phyloP scores from a whole-genome alignment of 2,329 filamentous ascomycete genomes.

The Fusarium albosuccineum region DNA sequence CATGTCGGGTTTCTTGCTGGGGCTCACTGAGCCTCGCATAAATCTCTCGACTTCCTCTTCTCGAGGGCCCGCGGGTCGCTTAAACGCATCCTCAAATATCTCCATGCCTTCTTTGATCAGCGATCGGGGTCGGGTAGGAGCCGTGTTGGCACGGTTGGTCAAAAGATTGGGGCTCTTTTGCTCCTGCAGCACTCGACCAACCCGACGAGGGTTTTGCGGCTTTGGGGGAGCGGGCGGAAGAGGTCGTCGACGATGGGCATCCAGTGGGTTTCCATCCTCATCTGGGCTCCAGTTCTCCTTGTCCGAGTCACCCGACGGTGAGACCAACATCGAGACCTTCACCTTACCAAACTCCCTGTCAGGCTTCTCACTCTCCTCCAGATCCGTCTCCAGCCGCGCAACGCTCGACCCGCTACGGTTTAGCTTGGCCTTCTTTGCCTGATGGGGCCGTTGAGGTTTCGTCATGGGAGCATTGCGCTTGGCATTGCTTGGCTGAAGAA shows the following conservation, averaged over 20 bases:
- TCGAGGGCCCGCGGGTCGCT: constrained; percentile 36
- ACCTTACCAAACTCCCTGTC: constrained; percentile 49
- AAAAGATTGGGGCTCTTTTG: constrained; percentile 52
- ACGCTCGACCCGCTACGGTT: constrained; percentile 72
- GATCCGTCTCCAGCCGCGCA: constrained; percentile 67
- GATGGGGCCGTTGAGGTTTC: constrained; percentile 48
- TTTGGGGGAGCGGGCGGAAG: constrained; percentile 52
- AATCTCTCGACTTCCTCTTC: constrained; percentile 78
- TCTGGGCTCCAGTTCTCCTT: constrained; percentile 90
- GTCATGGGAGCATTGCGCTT: constrained; percentile 72
- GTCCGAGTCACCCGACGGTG: constrained; percentile 76
- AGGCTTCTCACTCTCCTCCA: constrained; percentile 46
- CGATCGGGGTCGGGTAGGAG: constrained; percentile 53
- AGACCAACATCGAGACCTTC: constrained; percentile 56
- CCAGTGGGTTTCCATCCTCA: constrained; percentile 58
- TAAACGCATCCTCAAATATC: constrained; percentile 67
- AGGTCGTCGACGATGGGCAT: constrained; percentile 50
- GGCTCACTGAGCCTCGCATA: constrained; percentile 75
- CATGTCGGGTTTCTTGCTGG: constrained; percentile 82
- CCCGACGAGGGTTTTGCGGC: constrained; percentile 55
- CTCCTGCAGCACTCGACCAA: constrained; percentile 58
- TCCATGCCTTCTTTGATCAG: constrained; percentile 54
- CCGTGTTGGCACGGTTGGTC: constrained; percentile 56
- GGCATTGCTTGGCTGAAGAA: constrained; percentile 67
- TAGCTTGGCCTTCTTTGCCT: constrained; percentile 73